phyloP scores from a whole-genome alignment of 257 asterid species.

The Solanum pennellii region DNA sequence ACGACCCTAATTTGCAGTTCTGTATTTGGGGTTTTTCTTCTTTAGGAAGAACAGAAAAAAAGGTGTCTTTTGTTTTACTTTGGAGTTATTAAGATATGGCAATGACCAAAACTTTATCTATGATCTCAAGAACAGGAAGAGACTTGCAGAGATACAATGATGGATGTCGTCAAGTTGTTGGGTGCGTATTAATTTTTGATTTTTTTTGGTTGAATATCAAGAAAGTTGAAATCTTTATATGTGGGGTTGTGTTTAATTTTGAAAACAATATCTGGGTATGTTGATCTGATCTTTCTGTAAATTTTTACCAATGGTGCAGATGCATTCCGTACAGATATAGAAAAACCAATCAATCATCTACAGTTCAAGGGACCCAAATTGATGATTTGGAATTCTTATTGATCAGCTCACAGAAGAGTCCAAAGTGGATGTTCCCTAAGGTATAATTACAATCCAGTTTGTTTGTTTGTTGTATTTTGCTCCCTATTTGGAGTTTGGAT shows the following conservation, averaged over 20 bases:
- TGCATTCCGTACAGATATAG: constrained; percentile 73
- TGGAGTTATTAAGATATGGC: constrained; percentile 21
- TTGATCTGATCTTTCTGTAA: not conserved
- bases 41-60: not conserved
- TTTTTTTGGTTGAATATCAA: not conserved
- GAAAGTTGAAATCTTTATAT: not conserved
- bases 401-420: constrained; percentile 86
- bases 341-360: constrained; percentile 18
- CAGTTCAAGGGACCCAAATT: constrained; percentile 16
- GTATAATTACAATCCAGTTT: constrained; percentile 16
- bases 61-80: not conserved
- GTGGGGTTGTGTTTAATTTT: not conserved
- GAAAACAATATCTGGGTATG: not conserved
- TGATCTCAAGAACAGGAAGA: constrained; percentile 58
- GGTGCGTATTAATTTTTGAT: constrained; percentile 31
- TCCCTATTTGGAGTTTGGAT: not conserved
- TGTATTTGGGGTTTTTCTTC: not conserved
- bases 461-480: not conserved
- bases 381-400: constrained; percentile 75
- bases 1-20: not conserved
- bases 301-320: constrained; percentile 32
- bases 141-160: constrained; percentile 62
- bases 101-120: constrained; percentile 32
- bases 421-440: constrained; percentile 96
- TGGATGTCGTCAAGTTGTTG: constrained; percentile 71